Percentiles rank a stretch among this genome's conserved stretches.
phyloP scores from a whole-genome alignment of 257 asterid species.

The Solanum dulcamara region DNA sequence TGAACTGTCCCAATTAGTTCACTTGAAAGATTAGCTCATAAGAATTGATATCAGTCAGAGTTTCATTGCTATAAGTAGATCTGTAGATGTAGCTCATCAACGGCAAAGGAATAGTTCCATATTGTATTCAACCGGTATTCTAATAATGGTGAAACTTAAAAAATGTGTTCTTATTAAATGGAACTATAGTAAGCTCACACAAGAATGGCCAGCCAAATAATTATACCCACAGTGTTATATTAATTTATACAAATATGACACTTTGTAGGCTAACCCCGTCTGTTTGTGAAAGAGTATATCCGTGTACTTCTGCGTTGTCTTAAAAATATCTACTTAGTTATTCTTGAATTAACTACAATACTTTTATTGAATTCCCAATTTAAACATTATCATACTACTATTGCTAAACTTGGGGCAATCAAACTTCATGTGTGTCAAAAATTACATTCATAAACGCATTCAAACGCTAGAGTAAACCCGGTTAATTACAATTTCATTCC shows the following conservation, averaged over 20 bases:
- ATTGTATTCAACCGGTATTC: not conserved
- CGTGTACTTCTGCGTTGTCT: not conserved
- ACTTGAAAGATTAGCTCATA: not conserved
- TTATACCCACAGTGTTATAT: no score
- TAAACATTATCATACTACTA: not conserved
- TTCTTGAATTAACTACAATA: not conserved
- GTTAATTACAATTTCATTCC: not conserved
- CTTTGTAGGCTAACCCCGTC: not conserved
- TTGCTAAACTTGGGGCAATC: not conserved
- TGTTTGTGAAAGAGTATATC: not conserved
- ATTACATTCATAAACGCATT: not conserved
- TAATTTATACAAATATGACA: not conserved
- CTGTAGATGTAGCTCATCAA: not conserved
- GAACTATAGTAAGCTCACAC: not conserved
- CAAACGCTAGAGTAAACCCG: no score
- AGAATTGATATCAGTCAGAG: not conserved
- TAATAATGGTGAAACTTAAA: not conserved
- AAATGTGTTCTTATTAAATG: not conserved
- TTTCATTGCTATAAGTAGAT: not conserved
- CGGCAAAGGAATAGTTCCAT: not conserved
- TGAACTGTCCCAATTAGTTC: no score
- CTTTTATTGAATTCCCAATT: not conserved
- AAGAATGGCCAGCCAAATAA: not conserved
- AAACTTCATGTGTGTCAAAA: not conserved
- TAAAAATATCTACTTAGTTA: not conserved